phyloP scores from a whole-genome alignment of 495 filamentous ascomycete species.

The Collariella sp. region DNA sequence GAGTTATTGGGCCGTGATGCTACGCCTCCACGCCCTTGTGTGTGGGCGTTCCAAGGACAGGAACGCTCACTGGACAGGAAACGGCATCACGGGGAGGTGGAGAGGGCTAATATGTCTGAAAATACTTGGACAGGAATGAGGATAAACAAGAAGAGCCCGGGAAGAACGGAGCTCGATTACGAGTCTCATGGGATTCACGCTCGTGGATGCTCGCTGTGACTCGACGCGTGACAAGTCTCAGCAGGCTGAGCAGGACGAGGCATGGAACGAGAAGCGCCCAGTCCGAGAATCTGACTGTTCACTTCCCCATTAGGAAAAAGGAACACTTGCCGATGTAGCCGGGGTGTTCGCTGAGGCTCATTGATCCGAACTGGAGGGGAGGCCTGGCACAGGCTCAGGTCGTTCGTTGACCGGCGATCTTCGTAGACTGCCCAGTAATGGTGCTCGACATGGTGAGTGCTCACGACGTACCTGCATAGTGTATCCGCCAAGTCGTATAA shows the following conservation, averaged over 20 bases:
- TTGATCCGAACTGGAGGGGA: background rate
- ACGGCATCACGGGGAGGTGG: conserved; percentile 4
- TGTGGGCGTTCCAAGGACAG: conserved; percentile 3
- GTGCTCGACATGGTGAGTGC: background rate
- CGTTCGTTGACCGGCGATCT: background rate
- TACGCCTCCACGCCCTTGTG: background rate
- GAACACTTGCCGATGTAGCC: background rate
- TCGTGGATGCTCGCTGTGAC: conserved; percentile 1
- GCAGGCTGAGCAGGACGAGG: conserved; percentile 12
- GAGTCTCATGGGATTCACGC: conserved; percentile 1
- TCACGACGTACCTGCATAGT: conserved; percentile 16
- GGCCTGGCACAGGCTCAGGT: background rate
- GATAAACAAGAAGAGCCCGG: background rate
- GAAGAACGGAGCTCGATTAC: conserved; percentile 1
- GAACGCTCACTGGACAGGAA: background rate
- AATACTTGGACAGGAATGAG: background rate
- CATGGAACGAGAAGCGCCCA: background rate
- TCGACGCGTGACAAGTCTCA: conserved; percentile 11
- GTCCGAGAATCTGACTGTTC: conserved; percentile 5
- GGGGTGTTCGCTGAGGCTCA: background rate
- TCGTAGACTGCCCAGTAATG: background rate
- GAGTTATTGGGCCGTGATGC: background rate
- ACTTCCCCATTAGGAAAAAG: conserved; percentile 2
- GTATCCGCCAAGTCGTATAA: conserved; percentile 3
- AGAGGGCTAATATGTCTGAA: conserved; percentile 1